Evolutionary conservation across 1,284 basidiomycete species (phyloP), one percentile per base, ranked within the genome.

Genomic region (Ustilago trichophora): DNA sequence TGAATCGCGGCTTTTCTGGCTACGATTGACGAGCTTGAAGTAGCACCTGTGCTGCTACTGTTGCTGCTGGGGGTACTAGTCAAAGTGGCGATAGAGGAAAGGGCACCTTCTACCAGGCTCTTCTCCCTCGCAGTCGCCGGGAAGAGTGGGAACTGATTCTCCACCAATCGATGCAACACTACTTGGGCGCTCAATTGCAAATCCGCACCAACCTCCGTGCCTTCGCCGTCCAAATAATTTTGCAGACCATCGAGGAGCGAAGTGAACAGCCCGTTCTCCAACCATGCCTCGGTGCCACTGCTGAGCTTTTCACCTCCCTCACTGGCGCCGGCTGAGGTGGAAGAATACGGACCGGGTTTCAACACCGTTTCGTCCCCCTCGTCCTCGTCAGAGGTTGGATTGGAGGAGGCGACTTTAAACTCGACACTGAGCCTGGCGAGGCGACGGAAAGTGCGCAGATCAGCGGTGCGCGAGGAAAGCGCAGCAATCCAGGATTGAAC

Each of bases 141-240:
- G 18, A 77, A 64, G 0, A 77, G 54, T 5, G 64, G 42, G 26
- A 57, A 70, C 43, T 77, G 74, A 24, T 66, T 56, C 31, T 73
- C 66, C 0, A 77, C 49, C 15, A 77, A 26, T 9, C 63, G 43
- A 19, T 71, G 59, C 16, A 77, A 36, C 19, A 77, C 46, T 9
- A 72, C 63, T 27, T 71, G 70, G 0, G 57, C 72, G 6, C 66
- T 66, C 26, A 63, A 19, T 16, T 62, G 48, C 19, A 72, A 24
- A 3, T 73, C 66, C n/a, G n/a, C n/a, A n/a, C n/a, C n/a, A n/a
- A n/a, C n/a, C 22, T 21, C 31, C 8, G 27, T 36, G 6, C 41
- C 35, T 11, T 35, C 24, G 21, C 34, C 24, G 8, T 13, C 12
- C 8, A 74, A 40, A 25, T 59, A 71, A 1, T 19, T 32, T 12